A percentile compares a stretch with the other conserved stretches of the same genome.
phyloP scores from a whole-genome alignment of 176 grass and related monocot genomes.

The Aegilops longissima region DNA sequence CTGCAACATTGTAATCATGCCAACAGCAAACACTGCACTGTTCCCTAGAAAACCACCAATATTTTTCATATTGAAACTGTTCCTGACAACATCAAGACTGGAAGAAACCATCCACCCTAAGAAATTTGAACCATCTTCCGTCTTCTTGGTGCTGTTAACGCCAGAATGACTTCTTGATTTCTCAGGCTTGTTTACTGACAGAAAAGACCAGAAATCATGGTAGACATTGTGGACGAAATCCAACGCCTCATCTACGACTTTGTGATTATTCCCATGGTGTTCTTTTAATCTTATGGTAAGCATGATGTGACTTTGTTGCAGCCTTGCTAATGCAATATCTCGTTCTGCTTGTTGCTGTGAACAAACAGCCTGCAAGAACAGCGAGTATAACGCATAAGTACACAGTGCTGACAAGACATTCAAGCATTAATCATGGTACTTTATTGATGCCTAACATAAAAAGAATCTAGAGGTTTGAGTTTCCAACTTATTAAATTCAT shows the following conservation, averaged over 20 bases:
- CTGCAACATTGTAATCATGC: slow-evolving; percentile 65
- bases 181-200: slow-evolving; percentile 32
- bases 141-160: slow-evolving; percentile 10
- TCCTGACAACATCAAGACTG: slow-evolving; percentile 48
- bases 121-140: slow-evolving; percentile 36
- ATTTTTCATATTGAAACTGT: slow-evolving; percentile 33
- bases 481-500: background rate
- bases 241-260: slow-evolving; percentile 70
- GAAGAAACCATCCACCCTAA: slow-evolving; percentile 47
- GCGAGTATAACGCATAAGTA: background rate
- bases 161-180: slow-evolving; percentile 26
- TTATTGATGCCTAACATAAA: background rate
- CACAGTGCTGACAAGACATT: background rate
- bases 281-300: slow-evolving; percentile 78
- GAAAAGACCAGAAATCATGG: slow-evolving; percentile 34
- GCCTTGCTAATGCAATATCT: slow-evolving; percentile 62
- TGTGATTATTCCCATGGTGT: slow-evolving; percentile 60
- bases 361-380: slow-evolving; percentile 62
- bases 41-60: slow-evolving; percentile 47
- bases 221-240: slow-evolving; percentile 64
- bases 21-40: slow-evolving; percentile 54
- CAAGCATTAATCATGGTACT: slow-evolving; percentile 4
- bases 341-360: slow-evolving; percentile 70
- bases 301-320: slow-evolving; percentile 86
- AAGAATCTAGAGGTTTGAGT: background rate